Evolutionary conservation across 768 basidiomycete species (phyloP).

Genomic region (Macrolepiota fuliginosa): DNA sequence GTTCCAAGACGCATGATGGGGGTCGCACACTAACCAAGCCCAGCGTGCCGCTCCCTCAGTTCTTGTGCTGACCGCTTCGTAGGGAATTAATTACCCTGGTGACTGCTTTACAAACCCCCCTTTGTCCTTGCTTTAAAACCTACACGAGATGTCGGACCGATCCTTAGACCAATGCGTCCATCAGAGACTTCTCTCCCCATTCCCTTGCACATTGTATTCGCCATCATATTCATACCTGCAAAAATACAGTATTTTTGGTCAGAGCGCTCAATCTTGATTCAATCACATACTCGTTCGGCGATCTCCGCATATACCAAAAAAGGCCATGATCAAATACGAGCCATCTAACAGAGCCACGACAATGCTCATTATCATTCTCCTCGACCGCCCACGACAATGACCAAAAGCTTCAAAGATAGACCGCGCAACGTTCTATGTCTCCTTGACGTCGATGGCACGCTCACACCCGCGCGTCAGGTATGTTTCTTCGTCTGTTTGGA

Average conservation of each 20-base stretch:
- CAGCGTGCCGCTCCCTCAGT: too few relatives aligned
- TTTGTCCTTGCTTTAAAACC: too few relatives aligned
- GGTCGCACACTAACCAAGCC: too few relatives aligned
- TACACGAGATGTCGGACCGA: too few relatives aligned
- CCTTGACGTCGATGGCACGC: slow-evolving; percentile 83
- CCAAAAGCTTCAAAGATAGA: slow-evolving; percentile 58
- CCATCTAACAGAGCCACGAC: not conserved
- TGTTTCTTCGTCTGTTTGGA: not conserved
- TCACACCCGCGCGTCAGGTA: slow-evolving; percentile 68
- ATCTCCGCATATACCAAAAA: slow-evolving; percentile 8
- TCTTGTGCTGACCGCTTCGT: too few relatives aligned
- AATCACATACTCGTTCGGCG: not conserved
- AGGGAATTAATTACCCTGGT: too few relatives aligned
- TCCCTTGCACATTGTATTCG: too few relatives aligned
- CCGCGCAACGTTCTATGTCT: slow-evolving; percentile 68
- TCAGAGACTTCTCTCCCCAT: too few relatives aligned
- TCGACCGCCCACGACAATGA: slow-evolving; percentile 37
- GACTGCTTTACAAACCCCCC: too few relatives aligned
- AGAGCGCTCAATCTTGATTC: slow-evolving; percentile 1
- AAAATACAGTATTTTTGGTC: not conserved
- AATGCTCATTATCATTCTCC: not conserved
- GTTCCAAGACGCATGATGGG: too few relatives aligned
- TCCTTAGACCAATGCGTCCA: too few relatives aligned
- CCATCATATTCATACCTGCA: too few relatives aligned
- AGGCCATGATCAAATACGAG: not conserved